Conservation (phyloP, 1,139 yeast genomes). For the Suhomyces bokatorum region DNA sequence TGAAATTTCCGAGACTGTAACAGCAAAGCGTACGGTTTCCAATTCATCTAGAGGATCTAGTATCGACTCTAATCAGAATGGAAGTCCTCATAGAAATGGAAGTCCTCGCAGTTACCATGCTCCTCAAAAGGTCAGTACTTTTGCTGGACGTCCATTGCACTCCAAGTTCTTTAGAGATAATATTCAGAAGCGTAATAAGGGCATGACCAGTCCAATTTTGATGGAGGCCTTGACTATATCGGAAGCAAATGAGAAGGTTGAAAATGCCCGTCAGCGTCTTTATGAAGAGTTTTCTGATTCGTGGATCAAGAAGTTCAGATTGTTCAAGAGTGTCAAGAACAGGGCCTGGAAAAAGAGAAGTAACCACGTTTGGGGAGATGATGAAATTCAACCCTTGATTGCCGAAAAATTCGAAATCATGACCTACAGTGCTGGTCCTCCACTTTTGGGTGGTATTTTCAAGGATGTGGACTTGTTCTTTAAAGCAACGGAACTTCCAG, state of each 20-base stretch:
- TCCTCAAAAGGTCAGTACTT: neutral
- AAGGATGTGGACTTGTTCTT: conserved; percentile 33
- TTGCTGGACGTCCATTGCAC: conserved; percentile 2
- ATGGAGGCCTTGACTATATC: conserved; percentile 15
- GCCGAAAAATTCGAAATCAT: conserved; percentile 39
- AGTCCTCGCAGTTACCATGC: neutral
- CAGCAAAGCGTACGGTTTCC: neutral
- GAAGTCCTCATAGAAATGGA: neutral
- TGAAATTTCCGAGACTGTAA: neutral
- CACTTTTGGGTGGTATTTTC: conserved; percentile 35
- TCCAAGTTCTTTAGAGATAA: conserved; percentile 3
- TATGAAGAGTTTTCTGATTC: conserved; percentile 58
- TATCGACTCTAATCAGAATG: neutral
- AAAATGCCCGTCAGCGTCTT: conserved; percentile 36
- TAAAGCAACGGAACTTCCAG: conserved; percentile 29
- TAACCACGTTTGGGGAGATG: conserved; percentile 39
- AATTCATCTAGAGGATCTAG: neutral
- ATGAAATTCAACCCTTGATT: conserved; percentile 31
- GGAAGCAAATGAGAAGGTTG: conserved; percentile 33
- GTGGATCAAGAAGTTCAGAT: conserved; percentile 56
- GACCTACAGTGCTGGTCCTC: conserved; percentile 37
- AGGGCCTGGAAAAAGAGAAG: conserved; percentile 29
- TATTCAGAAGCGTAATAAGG: neutral
- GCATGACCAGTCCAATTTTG: neutral
- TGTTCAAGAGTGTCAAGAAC: conserved; percentile 28